These are phyloP conservation scores for Dichotomopilus funicola DNA, from an alignment of 2,329 filamentous ascomycete species.

Conservation along the genomic window DNA sequence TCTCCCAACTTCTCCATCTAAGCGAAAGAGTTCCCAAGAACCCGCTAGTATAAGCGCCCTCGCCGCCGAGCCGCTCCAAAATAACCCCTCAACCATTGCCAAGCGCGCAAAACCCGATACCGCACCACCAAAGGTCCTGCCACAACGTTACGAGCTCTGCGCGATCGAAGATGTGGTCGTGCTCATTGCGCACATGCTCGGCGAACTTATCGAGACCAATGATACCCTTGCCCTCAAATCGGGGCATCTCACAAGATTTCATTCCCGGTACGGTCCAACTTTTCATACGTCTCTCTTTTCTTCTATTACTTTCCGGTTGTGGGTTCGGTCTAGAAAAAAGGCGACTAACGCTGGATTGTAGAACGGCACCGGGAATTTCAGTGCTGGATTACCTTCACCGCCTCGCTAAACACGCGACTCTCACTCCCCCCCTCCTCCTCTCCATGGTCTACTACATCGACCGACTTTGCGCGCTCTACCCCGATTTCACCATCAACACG, in stretches of 20 bases:
- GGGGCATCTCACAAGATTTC: conserved; percentile 85
- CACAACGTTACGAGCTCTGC: conserved; percentile 73
- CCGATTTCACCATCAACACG: conserved; percentile 92
- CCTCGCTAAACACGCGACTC: conserved; percentile 85
- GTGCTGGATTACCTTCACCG: conserved; percentile 90
- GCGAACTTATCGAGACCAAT: conserved; percentile 89
- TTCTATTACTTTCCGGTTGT: neutral
- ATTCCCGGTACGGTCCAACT: conserved; percentile 64
- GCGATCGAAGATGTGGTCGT: conserved; percentile 80
- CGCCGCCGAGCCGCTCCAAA: conserved; percentile 18
- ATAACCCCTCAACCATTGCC: conserved; percentile 23
- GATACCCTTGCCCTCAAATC: conserved; percentile 79
- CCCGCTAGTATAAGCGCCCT: conserved; percentile 21
- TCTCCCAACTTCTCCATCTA: conserved; percentile 23
- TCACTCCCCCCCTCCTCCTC: conserved; percentile 87
- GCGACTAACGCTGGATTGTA: conserved; percentile 28
- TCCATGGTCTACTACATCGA: conserved; percentile 99
- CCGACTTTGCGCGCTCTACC: conserved; percentile 83
- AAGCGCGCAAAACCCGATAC: conserved; percentile 50
- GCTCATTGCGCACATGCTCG: conserved; percentile 89
- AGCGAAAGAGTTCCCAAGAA: conserved; percentile 41
- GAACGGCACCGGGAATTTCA: conserved; percentile 77
- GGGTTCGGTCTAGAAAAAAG: neutral
- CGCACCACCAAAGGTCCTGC: conserved; percentile 52
- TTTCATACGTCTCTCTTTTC: neutral